Conservation (phyloP, 768 basidiomycete genomes). For the Boletus sensibilis region DNA sequence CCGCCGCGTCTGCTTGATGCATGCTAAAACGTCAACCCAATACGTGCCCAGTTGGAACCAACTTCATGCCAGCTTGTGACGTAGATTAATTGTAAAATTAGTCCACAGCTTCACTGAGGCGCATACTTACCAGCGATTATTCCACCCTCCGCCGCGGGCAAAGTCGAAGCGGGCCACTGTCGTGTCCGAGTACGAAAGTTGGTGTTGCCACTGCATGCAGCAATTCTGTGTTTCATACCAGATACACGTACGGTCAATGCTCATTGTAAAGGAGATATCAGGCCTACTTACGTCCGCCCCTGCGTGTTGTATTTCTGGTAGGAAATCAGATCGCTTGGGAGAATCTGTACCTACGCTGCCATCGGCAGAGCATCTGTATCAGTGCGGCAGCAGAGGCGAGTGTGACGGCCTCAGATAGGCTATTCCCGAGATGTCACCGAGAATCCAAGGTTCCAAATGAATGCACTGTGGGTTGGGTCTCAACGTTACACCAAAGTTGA, state of each 20-base stretch:
- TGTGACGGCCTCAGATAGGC: background rate
- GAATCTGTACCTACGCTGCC: background rate
- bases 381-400: background rate
- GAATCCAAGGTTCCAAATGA: background rate
- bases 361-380: background rate
- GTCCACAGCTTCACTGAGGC: background rate
- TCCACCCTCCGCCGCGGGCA: background rate
- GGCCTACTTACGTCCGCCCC: background rate
- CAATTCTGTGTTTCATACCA: no score
- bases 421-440: background rate
- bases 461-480: background rate
- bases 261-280: background rate
- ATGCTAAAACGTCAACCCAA: background rate
- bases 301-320: background rate
- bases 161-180: background rate
- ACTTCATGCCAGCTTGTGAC: background rate
- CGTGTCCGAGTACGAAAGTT: background rate
- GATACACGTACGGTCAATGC: background rate
- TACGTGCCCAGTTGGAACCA: background rate
- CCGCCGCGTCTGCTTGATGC: background rate
- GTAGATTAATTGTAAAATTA: background rate
- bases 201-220: background rate
- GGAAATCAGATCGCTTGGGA: conserved; percentile 1
- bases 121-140: background rate
- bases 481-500: background rate